These are phyloP conservation scores for Trichopus zeylanicus DNA, from an alignment of 116 monocot genomes.

Conservation along the genomic window DNA sequence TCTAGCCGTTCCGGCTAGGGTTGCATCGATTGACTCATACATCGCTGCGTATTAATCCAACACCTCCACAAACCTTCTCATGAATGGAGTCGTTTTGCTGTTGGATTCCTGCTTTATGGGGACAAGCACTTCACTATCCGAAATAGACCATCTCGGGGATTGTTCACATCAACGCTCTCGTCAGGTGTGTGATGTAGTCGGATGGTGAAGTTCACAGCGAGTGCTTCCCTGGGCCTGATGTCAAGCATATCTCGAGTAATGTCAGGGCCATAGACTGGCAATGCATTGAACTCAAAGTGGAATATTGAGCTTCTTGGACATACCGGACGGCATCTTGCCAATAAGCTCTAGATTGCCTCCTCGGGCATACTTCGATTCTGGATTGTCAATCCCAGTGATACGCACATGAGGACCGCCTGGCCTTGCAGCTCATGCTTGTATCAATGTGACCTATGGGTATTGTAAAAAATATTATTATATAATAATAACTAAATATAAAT, in stretches of 20 bases:
- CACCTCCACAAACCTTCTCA: constrained; percentile 59
- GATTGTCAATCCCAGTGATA: constrained; percentile 84
- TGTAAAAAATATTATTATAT: too few relatives aligned
- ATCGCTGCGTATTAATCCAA: constrained; percentile 76
- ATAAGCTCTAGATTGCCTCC: constrained; percentile 42
- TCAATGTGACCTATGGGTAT: constrained; percentile 74
- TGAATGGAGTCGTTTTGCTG: constrained; percentile 86
- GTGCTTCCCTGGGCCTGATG: constrained; percentile 53
- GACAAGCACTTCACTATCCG: constrained; percentile 75
- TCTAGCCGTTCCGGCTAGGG: constrained; percentile 39
- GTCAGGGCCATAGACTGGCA: constrained; percentile 25
- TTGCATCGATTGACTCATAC: constrained; percentile 77
- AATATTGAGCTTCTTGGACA: constrained; percentile 66
- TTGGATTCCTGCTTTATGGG: constrained; percentile 89
- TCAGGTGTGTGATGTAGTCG: constrained; percentile 87
- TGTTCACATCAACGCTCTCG: constrained; percentile 80
- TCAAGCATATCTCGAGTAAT: constrained; percentile 69
- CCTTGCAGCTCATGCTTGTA: constrained; percentile 76
- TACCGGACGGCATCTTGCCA: constrained; percentile 26
- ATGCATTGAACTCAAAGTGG: constrained; percentile 61
- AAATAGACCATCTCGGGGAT: constrained; percentile 73
- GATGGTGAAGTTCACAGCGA: constrained; percentile 76
- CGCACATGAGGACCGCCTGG: constrained; percentile 66
- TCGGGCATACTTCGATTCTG: too few relatives aligned
- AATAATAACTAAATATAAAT: too few relatives aligned